A percentile compares a stretch with the other conserved stretches of the same genome.
phyloP scores from a whole-genome alignment of 345 rosid species.

The Corymbia maculata region DNA sequence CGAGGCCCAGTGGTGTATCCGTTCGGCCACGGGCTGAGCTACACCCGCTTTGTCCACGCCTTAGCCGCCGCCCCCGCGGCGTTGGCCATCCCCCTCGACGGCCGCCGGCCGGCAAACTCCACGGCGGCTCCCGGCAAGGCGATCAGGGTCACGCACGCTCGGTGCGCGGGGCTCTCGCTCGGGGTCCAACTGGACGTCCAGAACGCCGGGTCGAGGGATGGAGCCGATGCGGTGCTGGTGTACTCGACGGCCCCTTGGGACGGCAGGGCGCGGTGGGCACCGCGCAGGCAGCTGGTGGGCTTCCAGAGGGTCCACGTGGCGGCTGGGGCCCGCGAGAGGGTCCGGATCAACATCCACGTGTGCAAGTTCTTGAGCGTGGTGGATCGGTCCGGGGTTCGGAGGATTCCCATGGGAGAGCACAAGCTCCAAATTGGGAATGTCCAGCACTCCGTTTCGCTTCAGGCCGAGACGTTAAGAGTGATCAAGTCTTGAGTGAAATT shows the following conservation, averaged over 20 bases:
- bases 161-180: constrained; percentile 37
- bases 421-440: constrained; percentile 55
- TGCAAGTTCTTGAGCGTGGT: constrained; percentile 83
- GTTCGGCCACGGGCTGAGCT: constrained; percentile 83
- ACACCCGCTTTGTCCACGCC: constrained; percentile 49
- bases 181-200: constrained; percentile 56
- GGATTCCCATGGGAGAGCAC: constrained; percentile 79
- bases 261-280: constrained; percentile 44
- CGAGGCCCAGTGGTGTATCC: constrained; percentile 72
- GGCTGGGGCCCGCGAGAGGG: constrained; percentile 36
- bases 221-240: constrained; percentile 56
- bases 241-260: constrained; percentile 56
- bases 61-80: constrained; percentile 47
- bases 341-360: constrained; percentile 57
- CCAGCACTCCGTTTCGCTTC: constrained; percentile 56
- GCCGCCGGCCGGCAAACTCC: constrained; percentile 33
- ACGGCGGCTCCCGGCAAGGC: constrained; percentile 40
- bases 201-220: constrained; percentile 62
- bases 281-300: constrained; percentile 61
- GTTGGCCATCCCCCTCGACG: constrained; percentile 34
- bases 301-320: constrained; percentile 55
- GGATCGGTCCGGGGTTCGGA: constrained; percentile 66
- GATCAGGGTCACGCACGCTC: constrained; percentile 61
- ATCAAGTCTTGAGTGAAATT: constrained; percentile 20
- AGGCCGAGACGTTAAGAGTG: constrained; percentile 38